A percentile compares a stretch with the other conserved stretches of the same genome.
Conservation (phyloP, 2,329 filamentous ascomycete species). For the Sporothrix globosa region DNA sequence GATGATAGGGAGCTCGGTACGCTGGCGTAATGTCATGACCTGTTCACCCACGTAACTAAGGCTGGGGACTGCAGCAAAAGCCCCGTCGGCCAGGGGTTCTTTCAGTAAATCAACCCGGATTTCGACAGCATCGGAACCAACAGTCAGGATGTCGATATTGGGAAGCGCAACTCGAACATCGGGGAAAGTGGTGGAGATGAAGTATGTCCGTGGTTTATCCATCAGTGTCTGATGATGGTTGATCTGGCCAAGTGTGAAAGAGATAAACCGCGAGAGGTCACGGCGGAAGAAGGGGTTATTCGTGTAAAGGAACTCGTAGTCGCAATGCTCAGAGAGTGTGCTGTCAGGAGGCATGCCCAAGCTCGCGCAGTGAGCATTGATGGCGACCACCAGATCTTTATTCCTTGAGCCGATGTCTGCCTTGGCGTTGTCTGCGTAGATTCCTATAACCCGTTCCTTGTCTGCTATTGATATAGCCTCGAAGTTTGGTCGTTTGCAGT, state of each 20-base stretch:
- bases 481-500: conserved; percentile 61
- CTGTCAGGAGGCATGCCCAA: conserved; percentile 70
- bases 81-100: conserved; percentile 67
- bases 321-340: conserved; percentile 67
- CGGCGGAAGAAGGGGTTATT: conserved; percentile 71
- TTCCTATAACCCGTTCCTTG: conserved; percentile 68
- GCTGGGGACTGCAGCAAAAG: conserved; percentile 69
- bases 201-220: conserved; percentile 76
- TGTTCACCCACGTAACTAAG: conserved; percentile 84
- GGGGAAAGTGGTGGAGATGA: conserved; percentile 86
- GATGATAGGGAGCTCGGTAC: conserved; percentile 86
- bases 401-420: conserved; percentile 62
- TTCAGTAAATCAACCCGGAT: conserved; percentile 80
- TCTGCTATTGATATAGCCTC: conserved; percentile 58
- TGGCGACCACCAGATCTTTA: conserved; percentile 63
- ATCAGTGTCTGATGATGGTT: conserved; percentile 76
- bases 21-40: conserved; percentile 78
- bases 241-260: conserved; percentile 77
- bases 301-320: conserved; percentile 87
- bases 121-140: conserved; percentile 84
- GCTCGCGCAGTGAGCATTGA: conserved; percentile 77
- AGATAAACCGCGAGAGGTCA: conserved; percentile 77
- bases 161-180: conserved; percentile 81
- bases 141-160: conserved; percentile 84
- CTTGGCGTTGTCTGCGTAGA: conserved; percentile 61